Conservation (phyloP, 768 basidiomycete species). For the Phylloporus scabripes region DNA sequence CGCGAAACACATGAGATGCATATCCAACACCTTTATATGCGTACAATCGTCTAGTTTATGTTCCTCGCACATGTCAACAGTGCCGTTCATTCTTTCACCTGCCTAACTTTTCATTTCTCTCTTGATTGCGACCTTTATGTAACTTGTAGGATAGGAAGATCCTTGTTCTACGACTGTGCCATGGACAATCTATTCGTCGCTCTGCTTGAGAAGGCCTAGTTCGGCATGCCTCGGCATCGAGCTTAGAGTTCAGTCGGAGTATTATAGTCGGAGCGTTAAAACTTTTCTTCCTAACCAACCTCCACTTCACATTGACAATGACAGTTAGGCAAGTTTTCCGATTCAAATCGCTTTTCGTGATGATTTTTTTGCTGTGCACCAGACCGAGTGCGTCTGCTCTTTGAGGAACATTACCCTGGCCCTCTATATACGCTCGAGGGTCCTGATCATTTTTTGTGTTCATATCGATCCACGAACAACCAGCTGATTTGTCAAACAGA, state of each 20-base stretch:
- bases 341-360: slow-evolving; percentile 10
- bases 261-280: too few species aligned
- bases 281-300: background rate
- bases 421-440: slow-evolving; percentile 33
- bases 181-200: too few species aligned
- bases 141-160: background rate
- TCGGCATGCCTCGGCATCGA: too few species aligned
- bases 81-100: background rate
- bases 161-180: background rate
- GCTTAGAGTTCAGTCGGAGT: too few species aligned
- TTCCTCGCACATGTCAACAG: background rate
- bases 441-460: slow-evolving; percentile 19
- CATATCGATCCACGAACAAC: background rate
- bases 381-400: slow-evolving; percentile 30
- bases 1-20: background rate
- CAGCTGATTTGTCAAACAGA: slow-evolving; percentile 1
- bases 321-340: slow-evolving; percentile 3
- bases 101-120: background rate
- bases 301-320: background rate
- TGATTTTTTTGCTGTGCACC: slow-evolving; percentile 35
- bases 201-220: too few species aligned
- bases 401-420: slow-evolving; percentile 31
- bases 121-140: slow-evolving; percentile 6
- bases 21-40: slow-evolving; percentile 7
- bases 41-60: slow-evolving; percentile 12